Conservation (phyloP, 2,329 filamentous ascomycete genomes). For the Rutstroemia sp. region DNA sequence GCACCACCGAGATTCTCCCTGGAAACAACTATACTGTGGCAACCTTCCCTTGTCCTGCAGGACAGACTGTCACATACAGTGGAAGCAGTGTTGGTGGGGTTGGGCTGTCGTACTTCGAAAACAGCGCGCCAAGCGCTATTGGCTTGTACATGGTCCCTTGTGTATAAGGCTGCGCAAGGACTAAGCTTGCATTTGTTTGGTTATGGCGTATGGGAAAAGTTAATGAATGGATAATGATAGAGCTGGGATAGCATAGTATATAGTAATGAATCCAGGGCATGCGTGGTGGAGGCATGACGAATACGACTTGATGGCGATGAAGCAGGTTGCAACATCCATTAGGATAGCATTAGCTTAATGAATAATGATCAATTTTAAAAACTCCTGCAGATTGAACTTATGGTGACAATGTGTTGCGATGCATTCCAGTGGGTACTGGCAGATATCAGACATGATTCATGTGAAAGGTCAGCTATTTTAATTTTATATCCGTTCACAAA, state of each 20-base stretch:
- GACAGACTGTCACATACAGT: conserved; percentile 43
- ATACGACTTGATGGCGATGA: no score
- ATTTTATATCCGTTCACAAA: no score
- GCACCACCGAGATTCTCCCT: conserved; percentile 37
- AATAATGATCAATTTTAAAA: no score
- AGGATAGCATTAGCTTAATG: no score
- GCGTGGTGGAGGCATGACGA: no score
- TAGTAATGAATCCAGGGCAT: no score
- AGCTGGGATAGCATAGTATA: neutral
- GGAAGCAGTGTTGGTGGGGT: conserved; percentile 44
- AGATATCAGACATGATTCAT: no score
- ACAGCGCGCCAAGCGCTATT: conserved; percentile 45
- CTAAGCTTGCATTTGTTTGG: neutral
- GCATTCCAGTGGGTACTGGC: no score
- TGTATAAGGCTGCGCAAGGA: neutral
- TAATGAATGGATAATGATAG: neutral
- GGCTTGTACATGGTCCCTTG: conserved; percentile 32
- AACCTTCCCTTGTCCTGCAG: conserved; percentile 47
- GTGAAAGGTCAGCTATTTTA: no score
- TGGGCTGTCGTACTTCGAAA: conserved; percentile 54
- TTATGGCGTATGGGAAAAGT: neutral
- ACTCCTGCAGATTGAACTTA: no score
- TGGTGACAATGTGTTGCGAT: no score
- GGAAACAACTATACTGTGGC: conserved; percentile 48
- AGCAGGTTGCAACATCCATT: no score